Percentiles rank a stretch among this genome's conserved stretches.
phyloP scores from a whole-genome alignment of 352 stramenopile genomes.

The Plasmopara viticola region DNA sequence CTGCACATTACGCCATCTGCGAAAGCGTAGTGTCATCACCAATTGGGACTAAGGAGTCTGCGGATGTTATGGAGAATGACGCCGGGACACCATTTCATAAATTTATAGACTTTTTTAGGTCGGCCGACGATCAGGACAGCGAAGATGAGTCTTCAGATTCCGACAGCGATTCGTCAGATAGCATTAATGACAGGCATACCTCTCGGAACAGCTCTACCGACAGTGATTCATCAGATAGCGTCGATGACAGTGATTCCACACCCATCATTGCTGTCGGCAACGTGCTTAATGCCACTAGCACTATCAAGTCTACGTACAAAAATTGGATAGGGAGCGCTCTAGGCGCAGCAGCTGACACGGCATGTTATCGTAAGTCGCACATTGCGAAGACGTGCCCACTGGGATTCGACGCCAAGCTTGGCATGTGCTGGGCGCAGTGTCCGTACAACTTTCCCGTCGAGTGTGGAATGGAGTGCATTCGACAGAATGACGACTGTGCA shows the following conservation, averaged over 20 bases:
- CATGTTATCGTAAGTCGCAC: slow-evolving; percentile 33
- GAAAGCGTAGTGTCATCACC: slow-evolving; percentile 11
- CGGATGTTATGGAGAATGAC: slow-evolving; percentile 11
- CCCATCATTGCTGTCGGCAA: slow-evolving; percentile 4
- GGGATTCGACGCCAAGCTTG: slow-evolving; percentile 25
- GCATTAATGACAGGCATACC: background rate
- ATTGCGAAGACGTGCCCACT: slow-evolving; percentile 26
- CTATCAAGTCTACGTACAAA: slow-evolving; percentile 25
- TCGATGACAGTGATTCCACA: background rate
- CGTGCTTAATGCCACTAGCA: slow-evolving; percentile 18
- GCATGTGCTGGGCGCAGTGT: slow-evolving; percentile 37
- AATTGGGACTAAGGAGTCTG: slow-evolving; percentile 8
- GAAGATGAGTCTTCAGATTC: slow-evolving; percentile 16
- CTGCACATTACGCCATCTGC: slow-evolving; percentile 14
- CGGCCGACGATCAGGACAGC: slow-evolving; percentile 7
- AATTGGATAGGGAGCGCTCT: slow-evolving; percentile 31
- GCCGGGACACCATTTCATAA: slow-evolving; percentile 2
- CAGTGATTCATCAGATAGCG: background rate
- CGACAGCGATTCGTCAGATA: slow-evolving; percentile 5
- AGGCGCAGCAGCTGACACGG: slow-evolving; percentile 12
- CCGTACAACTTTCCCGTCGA: slow-evolving; percentile 29
- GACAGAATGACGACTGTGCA: slow-evolving; percentile 37
- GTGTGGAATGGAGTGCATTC: slow-evolving; percentile 40
- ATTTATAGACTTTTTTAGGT: slow-evolving; percentile 1
- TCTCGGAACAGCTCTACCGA: background rate